Conservation (phyloP, 768 basidiomycete species). For the Serendipita sp. region DNA sequence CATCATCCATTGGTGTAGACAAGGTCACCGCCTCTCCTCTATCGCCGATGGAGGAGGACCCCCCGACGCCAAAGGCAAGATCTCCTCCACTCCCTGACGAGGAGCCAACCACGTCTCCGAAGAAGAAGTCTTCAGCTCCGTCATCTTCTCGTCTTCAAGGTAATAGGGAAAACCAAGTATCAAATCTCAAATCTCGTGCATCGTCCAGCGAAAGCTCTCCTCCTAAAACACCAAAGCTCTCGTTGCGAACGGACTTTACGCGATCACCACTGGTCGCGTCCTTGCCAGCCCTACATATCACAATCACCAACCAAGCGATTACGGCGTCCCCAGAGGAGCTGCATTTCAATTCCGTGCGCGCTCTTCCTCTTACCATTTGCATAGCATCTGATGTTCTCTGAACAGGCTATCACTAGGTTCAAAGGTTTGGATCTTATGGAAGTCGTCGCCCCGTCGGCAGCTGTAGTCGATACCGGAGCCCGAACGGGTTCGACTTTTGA, state of each 20-base stretch:
- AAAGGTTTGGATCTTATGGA: background rate
- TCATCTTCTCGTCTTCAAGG: background rate
- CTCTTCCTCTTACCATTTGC: no score
- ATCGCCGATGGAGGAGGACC: background rate
- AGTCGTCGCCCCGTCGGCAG: background rate
- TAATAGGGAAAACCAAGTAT: background rate
- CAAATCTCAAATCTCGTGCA: background rate
- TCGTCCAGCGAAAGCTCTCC: constrained; percentile 1
- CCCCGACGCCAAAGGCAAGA: background rate
- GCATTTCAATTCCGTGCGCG: background rate
- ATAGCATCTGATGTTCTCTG: no score
- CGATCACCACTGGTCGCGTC: background rate
- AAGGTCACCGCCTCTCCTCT: background rate
- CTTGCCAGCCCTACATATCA: no score
- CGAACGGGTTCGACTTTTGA: background rate
- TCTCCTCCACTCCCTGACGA: background rate
- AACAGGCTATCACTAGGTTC: background rate
- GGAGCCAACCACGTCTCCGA: no score
- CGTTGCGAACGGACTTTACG: background rate
- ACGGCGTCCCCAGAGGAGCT: background rate
- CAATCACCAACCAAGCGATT: background rate
- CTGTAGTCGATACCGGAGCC: background rate
- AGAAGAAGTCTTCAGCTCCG: background rate
- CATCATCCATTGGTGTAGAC: background rate
- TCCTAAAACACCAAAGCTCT: constrained; percentile 1